A percentile compares a stretch with the other conserved stretches of the same genome.
These are phyloP conservation scores for Xerocomus spinulosus DNA, from an alignment of 768 basidiomycete genomes.

Conservation along the genomic window DNA sequence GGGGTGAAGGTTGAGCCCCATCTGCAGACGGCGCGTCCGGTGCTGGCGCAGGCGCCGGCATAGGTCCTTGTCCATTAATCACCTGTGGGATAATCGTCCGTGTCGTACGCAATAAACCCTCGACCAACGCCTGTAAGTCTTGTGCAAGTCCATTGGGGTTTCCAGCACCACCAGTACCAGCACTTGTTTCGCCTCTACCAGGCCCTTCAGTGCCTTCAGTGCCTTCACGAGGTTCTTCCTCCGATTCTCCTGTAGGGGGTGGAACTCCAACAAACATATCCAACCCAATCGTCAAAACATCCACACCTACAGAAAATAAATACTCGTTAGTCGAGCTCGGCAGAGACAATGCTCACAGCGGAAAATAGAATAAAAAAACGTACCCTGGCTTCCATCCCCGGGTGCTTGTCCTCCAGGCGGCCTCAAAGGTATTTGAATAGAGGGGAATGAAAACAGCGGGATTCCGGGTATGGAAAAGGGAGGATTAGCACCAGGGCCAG, in stretches of 20 bases:
- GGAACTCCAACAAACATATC: slow-evolving; percentile 34
- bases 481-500: slow-evolving; percentile 8
- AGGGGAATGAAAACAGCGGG: slow-evolving; percentile 27
- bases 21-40: not conserved
- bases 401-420: slow-evolving; percentile 6
- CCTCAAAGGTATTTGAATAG: slow-evolving; percentile 22
- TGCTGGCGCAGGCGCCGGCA: not conserved
- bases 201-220: slow-evolving; percentile 2
- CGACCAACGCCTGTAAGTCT: slow-evolving; percentile 26
- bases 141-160: slow-evolving; percentile 17
- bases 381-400: slow-evolving; percentile 18
- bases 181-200: slow-evolving; percentile 7
- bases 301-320: slow-evolving; percentile 12
- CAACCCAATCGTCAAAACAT: slow-evolving; percentile 37
- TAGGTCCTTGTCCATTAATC: slow-evolving; percentile 13
- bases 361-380: slow-evolving; percentile 2
- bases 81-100: slow-evolving; percentile 23
- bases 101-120: slow-evolving; percentile 25
- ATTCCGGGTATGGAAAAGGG: slow-evolving; percentile 20
- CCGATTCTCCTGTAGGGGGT: slow-evolving; percentile 7
- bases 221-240: slow-evolving; percentile 8
- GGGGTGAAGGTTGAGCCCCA: slow-evolving; percentile 6
- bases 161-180: slow-evolving; percentile 6
- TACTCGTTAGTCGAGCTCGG: slow-evolving; percentile 19
- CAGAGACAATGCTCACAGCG: slow-evolving; percentile 10